Percentiles rank a stretch among this genome's conserved stretches.
phyloP scores from a whole-genome alignment of 2,329 filamentous ascomycete genomes.

The Phialemoniopsis sp. region DNA sequence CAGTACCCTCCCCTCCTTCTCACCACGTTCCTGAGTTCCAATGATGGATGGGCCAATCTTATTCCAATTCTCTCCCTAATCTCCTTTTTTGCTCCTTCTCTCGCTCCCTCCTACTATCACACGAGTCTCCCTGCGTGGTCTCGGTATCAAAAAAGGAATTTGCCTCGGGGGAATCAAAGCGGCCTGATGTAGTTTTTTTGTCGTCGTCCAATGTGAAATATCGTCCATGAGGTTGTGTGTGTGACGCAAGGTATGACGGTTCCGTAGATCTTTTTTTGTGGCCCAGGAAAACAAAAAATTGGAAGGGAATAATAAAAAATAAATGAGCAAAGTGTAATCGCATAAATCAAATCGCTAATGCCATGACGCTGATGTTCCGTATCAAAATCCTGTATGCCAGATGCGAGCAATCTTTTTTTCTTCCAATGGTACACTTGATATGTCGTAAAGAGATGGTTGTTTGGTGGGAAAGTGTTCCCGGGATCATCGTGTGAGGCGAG shows the following conservation, averaged over 20 bases:
- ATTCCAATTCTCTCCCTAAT: background rate
- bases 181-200: conserved; percentile 8
- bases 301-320: background rate
- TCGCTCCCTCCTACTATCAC: background rate
- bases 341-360: conserved; percentile 37
- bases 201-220: background rate
- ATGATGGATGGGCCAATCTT: background rate
- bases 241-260: background rate
- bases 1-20: background rate
- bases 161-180: conserved; percentile 3
- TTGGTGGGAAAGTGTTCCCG: background rate
- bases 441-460: conserved; percentile 5
- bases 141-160: background rate
- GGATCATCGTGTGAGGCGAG: background rate
- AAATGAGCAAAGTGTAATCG: background rate
- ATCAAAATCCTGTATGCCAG: conserved; percentile 30
- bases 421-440: conserved; percentile 32
- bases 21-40: no score
- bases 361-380: conserved; percentile 34
- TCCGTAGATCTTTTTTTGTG: background rate
- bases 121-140: background rate
- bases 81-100: background rate
- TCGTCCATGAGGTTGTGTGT: background rate
- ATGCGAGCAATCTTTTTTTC: conserved; percentile 40
- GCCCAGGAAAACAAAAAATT: conserved; percentile 1